Evolutionary conservation across 208 protist genomes (phyloP), one percentile per base, ranked within the genome.

Genomic region (Entamoeba histolytica): DNA sequence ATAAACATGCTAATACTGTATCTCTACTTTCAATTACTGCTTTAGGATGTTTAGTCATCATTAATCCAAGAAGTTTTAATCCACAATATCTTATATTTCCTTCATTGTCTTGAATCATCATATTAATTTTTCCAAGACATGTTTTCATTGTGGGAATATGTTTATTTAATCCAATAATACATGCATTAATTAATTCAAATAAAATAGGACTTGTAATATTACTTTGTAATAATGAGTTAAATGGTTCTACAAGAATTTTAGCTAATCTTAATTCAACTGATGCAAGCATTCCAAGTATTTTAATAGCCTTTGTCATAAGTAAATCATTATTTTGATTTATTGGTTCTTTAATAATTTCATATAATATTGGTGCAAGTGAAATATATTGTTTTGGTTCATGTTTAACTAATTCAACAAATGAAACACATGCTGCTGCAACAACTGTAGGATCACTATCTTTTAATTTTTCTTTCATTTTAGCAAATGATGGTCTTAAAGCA

Each of bases 31-130:
- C 97, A 3, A 93, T 91, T 0, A 99, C 96, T 19, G 97, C 95
- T 94, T 98, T 98, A 35, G 97, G 97, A 94, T 98, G 96, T 39
- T 96, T 96, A 93, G 96, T 93, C 92, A 98, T 97, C 49, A 99
- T 96, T 31, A 97, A 97, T 73, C 96, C 95, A 52, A 99, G 95
- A 19, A 96, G 98, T 47, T 98, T 94, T 15, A 99, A 95, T 50
- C 98, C 98, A 39, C 99, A 96, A 94, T 98, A 99, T 95, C 98
- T 99, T n/a, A 99, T 95, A 94, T 99, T 99, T 78, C 98, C 97
- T 95, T 99, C 98, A 7, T 92, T 87, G 95, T 99, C 97, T 93
- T 98, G 97, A n/a, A 99, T 96, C 92, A 99, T 98, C 23, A 92
- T 87, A 78, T 97, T 96, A 23, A 99, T 94, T 95, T 98, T 98